These are phyloP conservation scores for Boletus pseudopeckii DNA, from an alignment of 768 basidiomycete species.

Conservation along the genomic window DNA sequence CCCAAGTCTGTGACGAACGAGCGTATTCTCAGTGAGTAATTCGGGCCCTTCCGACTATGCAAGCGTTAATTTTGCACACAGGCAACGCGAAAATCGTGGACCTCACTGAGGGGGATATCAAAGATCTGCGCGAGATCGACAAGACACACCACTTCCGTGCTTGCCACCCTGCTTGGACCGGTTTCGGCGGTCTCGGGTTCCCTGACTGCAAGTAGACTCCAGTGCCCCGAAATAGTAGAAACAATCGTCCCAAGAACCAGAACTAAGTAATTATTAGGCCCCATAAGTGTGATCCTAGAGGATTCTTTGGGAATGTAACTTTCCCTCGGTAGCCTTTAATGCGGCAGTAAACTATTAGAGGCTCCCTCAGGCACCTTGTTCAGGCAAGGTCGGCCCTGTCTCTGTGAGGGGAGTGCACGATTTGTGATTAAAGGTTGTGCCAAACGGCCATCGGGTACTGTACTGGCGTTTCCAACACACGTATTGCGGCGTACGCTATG, in stretches of 20 bases:
- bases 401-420: too few species aligned
- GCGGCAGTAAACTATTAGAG: background rate
- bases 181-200: conserved; percentile 61
- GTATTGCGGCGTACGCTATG: conserved; percentile 21
- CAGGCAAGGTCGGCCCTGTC: conserved; percentile 9
- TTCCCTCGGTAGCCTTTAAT: background rate
- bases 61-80: conserved; percentile 19
- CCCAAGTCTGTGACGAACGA: conserved; percentile 73
- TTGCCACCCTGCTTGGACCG: conserved; percentile 63
- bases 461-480: background rate
- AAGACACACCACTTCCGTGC: conserved; percentile 62
- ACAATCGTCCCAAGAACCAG: background rate
- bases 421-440: background rate
- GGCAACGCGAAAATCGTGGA: conserved; percentile 61
- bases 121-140: conserved; percentile 55
- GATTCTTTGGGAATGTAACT: background rate
- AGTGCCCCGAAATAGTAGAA: conserved; percentile 2
- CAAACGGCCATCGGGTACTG: too few species aligned
- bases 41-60: background rate
- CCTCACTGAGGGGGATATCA: conserved; percentile 58
- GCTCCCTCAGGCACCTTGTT: conserved; percentile 1
- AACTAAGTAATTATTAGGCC: background rate
- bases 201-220: conserved; percentile 43
- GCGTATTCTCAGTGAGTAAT: conserved; percentile 52
- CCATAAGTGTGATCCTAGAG: background rate